Base-by-base conservation (phyloP, 2,329 filamentous ascomycete species). In the Cercospora sp. region DNA sequence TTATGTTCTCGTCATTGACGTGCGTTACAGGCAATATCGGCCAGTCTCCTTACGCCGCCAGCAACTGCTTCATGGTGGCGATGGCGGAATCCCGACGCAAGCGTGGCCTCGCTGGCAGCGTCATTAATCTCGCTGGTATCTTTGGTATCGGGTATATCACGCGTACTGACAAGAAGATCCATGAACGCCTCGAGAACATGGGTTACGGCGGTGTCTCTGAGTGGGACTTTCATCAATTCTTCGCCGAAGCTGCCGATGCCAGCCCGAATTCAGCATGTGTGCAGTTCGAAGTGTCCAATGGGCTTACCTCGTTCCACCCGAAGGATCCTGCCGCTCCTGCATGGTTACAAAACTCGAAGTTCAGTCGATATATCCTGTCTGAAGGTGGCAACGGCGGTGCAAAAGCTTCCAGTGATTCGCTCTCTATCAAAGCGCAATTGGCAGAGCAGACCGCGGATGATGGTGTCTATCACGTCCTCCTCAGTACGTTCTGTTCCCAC, bases 1-100 rank as follows among this genome's bases (percentile, higher is more conserved):
- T 55, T 55, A 51, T 40, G 34, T 68, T 45, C 55, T 68, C 85
- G 30, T 86, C 84, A 43, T 82, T 84, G 0, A 81, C 84, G 0
- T 85, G 85, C 28, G 24, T 61, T 8, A 55, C 61, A 24, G 64
- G 64, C 28, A 53, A 43, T n/a, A 21, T 37, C 40, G 64, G 64
- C 21, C 64, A 66, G 43, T 26, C 21, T 26, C 61, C 61, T 30
- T 66, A 61, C 64, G 16, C 18, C 30, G 64, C 64, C 12, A 28
- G 57, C 10, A 66, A 66, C 43, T 12, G 16, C 12, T 62, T 61
- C 64, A 55, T 66, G 64, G 21, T 32, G 12, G n/a, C 37, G 8
- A 57, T 66, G 5, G 58, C 43, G 5, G 24, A 24, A 7, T 26
- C 61, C 10, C 37, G 64, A 37, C 58, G 64, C 28, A 74, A 74